These are phyloP conservation scores for Solanum lignicaule DNA, from an alignment of 257 asterid species.

Conservation along the genomic window DNA sequence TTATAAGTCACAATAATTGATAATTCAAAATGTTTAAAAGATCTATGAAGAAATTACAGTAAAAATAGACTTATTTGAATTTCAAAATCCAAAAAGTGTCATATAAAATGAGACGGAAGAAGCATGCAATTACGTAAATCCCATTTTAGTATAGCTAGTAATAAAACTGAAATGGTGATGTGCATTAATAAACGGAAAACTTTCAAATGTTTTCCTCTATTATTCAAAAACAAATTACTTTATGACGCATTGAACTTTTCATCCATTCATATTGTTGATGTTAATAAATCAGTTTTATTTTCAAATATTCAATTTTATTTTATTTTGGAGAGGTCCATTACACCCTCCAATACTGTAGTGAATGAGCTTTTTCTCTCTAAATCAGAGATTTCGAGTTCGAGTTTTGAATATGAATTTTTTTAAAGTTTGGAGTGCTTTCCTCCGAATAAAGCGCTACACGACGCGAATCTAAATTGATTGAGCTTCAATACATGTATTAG, in stretches of 20 bases:
- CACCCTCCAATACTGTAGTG: background rate
- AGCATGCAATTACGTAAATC: too few species aligned
- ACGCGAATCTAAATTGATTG: fast-evolving
- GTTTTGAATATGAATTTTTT: too few species aligned
- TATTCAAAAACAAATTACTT: too few species aligned
- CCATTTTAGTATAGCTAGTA: background rate
- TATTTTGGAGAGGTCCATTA: background rate
- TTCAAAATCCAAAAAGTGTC: too few species aligned
- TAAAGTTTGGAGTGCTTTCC: background rate
- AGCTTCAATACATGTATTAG: too few species aligned
- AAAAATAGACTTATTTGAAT: too few species aligned
- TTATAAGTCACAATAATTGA: too few species aligned
- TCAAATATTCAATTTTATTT: background rate
- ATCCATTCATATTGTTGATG: background rate
- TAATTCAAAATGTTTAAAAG: too few species aligned
- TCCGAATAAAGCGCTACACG: too few species aligned
- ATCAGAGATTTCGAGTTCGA: too few species aligned
- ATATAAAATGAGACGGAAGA: too few species aligned
- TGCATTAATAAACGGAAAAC: background rate
- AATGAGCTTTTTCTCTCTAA: background rate
- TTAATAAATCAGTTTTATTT: background rate
- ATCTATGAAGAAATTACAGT: too few species aligned
- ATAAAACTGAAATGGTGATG: background rate
- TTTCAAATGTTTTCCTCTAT: background rate
- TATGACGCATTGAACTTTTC: background rate